Evolutionary conservation across 306 rosid genomes (phyloP).

Genomic region (Gleditsia sinensis): DNA sequence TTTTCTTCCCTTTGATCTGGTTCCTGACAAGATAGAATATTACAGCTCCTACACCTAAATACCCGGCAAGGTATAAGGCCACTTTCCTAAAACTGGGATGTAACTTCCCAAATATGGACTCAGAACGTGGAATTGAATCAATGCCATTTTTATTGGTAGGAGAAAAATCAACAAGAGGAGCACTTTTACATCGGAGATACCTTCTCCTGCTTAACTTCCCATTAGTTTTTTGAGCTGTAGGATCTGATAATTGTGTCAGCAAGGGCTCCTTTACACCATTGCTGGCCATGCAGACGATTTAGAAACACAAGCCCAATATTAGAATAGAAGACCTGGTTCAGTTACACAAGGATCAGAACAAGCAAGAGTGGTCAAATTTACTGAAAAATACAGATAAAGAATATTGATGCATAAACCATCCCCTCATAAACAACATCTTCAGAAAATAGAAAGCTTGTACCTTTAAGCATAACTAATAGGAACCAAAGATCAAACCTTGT

Average conservation of each 20-base stretch:
- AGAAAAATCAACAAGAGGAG: slow-evolving; percentile 42
- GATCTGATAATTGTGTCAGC: slow-evolving; percentile 27
- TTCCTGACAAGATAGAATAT: slow-evolving; percentile 45
- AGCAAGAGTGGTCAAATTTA: slow-evolving; percentile 21
- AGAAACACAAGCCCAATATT: slow-evolving; percentile 23
- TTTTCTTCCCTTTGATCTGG: slow-evolving; percentile 49
- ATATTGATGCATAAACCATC: background rate
- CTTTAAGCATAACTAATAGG: background rate
- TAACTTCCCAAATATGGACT: slow-evolving; percentile 37
- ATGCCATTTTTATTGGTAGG: slow-evolving; percentile 8
- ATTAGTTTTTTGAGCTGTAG: slow-evolving; percentile 31
- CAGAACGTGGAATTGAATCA: slow-evolving; percentile 3
- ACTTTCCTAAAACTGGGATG: slow-evolving; percentile 45
- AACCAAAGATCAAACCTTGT: background rate
- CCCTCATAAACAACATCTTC: too few relatives aligned
- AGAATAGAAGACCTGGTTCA: slow-evolving; percentile 34
- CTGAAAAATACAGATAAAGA: background rate
- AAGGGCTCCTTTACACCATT: slow-evolving; percentile 47
- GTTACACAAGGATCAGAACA: slow-evolving; percentile 20
- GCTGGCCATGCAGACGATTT: slow-evolving; percentile 51
- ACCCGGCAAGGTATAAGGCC: slow-evolving; percentile 29
- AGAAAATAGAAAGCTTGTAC: background rate
- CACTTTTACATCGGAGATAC: slow-evolving; percentile 54
- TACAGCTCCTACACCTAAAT: slow-evolving; percentile 46
- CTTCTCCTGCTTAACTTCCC: slow-evolving; percentile 41